phyloP scores from a whole-genome alignment of 208 protist genomes.

The Leishmania lainsoni region DNA sequence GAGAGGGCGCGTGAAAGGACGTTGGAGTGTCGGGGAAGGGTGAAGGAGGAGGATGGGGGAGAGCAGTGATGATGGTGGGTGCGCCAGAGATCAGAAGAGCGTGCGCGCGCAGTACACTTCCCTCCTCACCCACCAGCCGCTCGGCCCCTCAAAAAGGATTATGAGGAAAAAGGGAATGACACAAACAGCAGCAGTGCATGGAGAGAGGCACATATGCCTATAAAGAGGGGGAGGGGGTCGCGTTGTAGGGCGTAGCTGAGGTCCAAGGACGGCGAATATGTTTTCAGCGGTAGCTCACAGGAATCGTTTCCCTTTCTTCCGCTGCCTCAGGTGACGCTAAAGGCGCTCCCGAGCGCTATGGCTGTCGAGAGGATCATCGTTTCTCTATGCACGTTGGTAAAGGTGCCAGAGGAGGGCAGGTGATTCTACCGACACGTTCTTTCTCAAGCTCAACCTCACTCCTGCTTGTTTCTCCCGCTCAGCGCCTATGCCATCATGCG shows the following conservation, averaged over 20 bases:
- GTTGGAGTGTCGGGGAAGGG: background rate
- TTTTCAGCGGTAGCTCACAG: background rate
- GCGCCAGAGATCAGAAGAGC: background rate
- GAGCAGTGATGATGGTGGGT: background rate
- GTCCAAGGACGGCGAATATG: background rate
- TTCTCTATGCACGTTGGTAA: background rate
- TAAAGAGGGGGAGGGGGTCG: background rate
- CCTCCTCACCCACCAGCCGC: background rate
- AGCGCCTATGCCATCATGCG: too few relatives aligned
- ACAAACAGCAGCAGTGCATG: background rate
- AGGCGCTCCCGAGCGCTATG: background rate
- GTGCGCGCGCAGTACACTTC: background rate
- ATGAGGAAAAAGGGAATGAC: background rate
- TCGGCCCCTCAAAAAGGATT: background rate
- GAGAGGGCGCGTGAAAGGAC: background rate
- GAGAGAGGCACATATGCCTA: background rate
- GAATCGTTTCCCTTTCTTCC: background rate
- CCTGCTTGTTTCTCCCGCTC: too few relatives aligned
- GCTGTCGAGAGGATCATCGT: background rate
- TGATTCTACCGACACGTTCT: too few relatives aligned
- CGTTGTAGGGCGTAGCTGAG: background rate
- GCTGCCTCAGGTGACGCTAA: background rate
- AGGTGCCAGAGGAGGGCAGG: background rate
- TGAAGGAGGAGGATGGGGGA: background rate
- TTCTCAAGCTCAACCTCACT: too few relatives aligned